phyloP scores from a whole-genome alignment of 2,329 filamentous ascomycete species.

The Fusarium napiforme region DNA sequence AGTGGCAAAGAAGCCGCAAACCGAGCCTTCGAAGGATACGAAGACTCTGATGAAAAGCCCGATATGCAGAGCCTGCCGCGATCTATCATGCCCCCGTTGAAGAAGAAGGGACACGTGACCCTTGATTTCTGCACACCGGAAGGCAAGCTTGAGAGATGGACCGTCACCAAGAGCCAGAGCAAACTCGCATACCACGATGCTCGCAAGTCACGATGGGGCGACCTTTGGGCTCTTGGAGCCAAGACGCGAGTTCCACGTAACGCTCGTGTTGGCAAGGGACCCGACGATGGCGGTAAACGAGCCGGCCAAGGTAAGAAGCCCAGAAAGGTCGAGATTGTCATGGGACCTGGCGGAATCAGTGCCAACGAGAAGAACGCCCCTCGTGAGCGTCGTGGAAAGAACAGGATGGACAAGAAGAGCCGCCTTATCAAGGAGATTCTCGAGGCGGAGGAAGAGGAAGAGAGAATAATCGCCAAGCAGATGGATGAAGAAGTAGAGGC shows the following conservation, averaged over 20 bases:
- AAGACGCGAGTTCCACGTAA: conserved; percentile 79
- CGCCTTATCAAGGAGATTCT: conserved; percentile 56
- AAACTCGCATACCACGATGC: conserved; percentile 90
- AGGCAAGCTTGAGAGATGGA: conserved; percentile 92
- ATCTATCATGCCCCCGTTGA: conserved; percentile 81
- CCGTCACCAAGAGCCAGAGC: conserved; percentile 83
- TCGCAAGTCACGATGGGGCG: conserved; percentile 89
- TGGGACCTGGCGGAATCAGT: conserved; percentile 51
- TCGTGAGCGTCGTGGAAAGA: conserved; percentile 55
- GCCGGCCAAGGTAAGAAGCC: conserved; percentile 54
- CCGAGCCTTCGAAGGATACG: conserved; percentile 79
- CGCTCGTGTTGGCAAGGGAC: conserved; percentile 67
- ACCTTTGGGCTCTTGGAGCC: conserved; percentile 93
- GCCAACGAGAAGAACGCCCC: conserved; percentile 52
- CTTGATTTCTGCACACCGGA: conserved; percentile 90
- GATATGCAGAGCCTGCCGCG: conserved; percentile 80
- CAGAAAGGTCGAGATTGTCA: conserved; percentile 51
- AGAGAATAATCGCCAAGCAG: conserved; percentile 46
- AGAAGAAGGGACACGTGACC: conserved; percentile 87
- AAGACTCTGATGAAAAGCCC: conserved; percentile 57
- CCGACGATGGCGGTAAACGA: conserved; percentile 60
- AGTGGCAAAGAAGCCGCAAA: conserved; percentile 69
- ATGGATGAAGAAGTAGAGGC: conserved; percentile 48
- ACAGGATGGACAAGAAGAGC: conserved; percentile 51
- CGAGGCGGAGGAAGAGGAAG: conserved; percentile 49